Percentiles rank a stretch among this genome's conserved stretches.
phyloP scores from a whole-genome alignment of 129 eudicot genomes.

The Calendula officinalis region DNA sequence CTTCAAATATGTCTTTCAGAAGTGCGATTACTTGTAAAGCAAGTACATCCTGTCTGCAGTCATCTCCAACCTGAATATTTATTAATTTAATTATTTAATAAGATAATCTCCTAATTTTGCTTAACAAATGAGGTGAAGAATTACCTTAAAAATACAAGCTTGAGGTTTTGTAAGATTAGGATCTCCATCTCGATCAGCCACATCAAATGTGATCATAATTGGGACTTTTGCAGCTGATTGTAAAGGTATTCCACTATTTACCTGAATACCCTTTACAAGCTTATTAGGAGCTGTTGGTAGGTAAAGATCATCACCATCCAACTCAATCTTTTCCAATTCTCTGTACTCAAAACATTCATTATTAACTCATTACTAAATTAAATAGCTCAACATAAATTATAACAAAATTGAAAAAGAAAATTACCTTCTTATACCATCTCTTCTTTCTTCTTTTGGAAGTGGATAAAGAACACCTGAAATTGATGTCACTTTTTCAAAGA shows the following conservation, averaged over 20 bases:
- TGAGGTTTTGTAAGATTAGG: conserved; percentile 73
- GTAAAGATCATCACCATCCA: conserved; percentile 88
- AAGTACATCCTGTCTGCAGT: conserved; percentile 97
- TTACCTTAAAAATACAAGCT: conserved; percentile 98
- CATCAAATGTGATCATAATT: conserved; percentile 97
- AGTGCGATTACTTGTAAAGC: conserved; percentile 97
- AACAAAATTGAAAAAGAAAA: neutral
- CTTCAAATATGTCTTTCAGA: conserved; percentile 87
- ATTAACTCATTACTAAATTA: neutral
- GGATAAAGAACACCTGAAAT: conserved; percentile 91
- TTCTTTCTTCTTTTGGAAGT: conserved; percentile 94
- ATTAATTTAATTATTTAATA: conserved; percentile 6
- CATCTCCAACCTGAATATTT: conserved; percentile 87
- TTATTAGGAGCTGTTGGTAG: conserved; percentile 93
- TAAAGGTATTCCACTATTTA: conserved; percentile 94
- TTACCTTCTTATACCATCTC: conserved; percentile 91
- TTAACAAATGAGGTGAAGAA: no score
- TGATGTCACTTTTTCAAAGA: conserved; percentile 97
- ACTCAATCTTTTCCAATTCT: conserved; percentile 81
- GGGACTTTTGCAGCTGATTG: conserved; percentile 99
- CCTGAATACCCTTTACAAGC: conserved; percentile 91
- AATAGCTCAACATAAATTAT: neutral
- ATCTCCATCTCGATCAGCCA: conserved; percentile 80
- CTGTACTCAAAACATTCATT: conserved; percentile 36
- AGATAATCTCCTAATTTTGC: neutral